Conservation (phyloP, 331 rosid genomes). For the Stylosanthes scabra region DNA sequence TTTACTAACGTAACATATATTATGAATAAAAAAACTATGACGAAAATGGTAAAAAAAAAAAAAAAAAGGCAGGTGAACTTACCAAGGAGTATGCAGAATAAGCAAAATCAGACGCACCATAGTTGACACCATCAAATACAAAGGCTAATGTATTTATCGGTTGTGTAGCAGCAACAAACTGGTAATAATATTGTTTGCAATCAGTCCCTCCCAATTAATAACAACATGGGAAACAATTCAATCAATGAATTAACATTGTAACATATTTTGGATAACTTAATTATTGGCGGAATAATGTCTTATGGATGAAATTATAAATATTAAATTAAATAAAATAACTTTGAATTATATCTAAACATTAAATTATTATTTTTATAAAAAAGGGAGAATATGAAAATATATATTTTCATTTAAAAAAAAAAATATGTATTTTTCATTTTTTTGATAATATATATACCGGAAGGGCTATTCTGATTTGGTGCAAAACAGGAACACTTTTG, state of each 20-base stretch:
- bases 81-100: constrained; percentile 92
- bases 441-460: constrained; percentile 59
- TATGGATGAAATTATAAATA: too few relatives aligned
- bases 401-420: too few relatives aligned
- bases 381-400: too few relatives aligned
- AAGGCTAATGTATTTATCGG: constrained; percentile 91
- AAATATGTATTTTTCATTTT: too few relatives aligned
- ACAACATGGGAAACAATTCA: background rate
- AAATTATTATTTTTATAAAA: too few relatives aligned
- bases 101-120: constrained; percentile 96
- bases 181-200: constrained; percentile 13
- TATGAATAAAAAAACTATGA: background rate
- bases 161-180: constrained; percentile 98
- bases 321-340: too few relatives aligned
- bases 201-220: background rate
- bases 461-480: constrained; percentile 75
- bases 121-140: constrained; percentile 94
- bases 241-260: background rate
- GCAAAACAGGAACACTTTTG: constrained; percentile 62
- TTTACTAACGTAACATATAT: too few relatives aligned
- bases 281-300: too few relatives aligned
- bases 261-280: background rate
- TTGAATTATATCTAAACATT: too few relatives aligned
- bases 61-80: constrained; percentile 38
- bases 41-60: too few relatives aligned